Evolutionary conservation across 768 basidiomycete species (phyloP), one percentile per base, ranked within the genome.

Genomic region (Phlegmacium glaucopus): DNA sequence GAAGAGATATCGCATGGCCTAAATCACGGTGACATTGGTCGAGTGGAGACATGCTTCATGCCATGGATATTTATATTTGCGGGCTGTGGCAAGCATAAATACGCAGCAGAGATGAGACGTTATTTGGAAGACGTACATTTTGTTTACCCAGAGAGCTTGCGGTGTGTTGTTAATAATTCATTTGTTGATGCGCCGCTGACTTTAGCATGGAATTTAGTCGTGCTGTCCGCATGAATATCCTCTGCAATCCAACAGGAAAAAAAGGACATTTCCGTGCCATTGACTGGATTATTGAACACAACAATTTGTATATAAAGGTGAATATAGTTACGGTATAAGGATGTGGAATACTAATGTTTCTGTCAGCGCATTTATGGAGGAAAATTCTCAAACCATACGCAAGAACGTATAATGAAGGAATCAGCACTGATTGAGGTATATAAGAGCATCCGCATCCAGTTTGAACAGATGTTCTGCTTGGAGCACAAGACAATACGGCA

Each of bases 241-340:
- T 69, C 27, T 45, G 62, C 9, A 76, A 75, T 49, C 72, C 68
- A 1, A 71, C 61, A 0, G 70, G 72, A 0, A 58, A 61, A 28
- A 39, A 44, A 6, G 54, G 57, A 3, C 49, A 52, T 1, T 77
- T 65, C 30, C 55, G 62, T 1, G 66, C 56, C 0, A 55, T 72
- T 4, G 73, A 75, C 44, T 75, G 72, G 72, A 42, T 63, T 9
- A 54, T 70, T 2, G 72, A 78, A 46, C 55, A 65, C 3, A 66
- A 72, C 17, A 75, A 76, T 49, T 58, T 74, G 1, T 72, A 63
- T 16, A 72, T 62, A 6, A 76, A 75, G 57, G 72, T 71, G 12
- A 45, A 59, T 13, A 13, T 38, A 6, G 26, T 4, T 12, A 7
- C 29, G 9, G 15, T 17, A 28, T 13, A 8, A 13, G 29, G 11